Evolutionary conservation across 495 filamentous ascomycete species (phyloP).

Genomic region (Parachaetomium inaequale): DNA sequence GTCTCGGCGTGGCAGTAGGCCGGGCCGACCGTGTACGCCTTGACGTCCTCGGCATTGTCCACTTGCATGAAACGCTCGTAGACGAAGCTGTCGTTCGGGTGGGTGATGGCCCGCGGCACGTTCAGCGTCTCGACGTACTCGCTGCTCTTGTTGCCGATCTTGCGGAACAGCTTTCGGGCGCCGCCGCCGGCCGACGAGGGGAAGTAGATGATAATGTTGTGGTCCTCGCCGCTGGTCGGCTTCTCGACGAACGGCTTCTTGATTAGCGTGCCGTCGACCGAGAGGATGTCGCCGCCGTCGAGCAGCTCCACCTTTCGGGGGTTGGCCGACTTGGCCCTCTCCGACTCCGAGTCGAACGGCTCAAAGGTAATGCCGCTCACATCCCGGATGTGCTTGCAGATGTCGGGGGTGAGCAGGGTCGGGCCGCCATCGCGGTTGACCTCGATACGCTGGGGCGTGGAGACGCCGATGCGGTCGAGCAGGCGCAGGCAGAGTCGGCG

Average conservation of each 20-base stretch:
- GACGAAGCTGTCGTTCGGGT: constrained; percentile 76
- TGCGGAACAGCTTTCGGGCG: constrained; percentile 87
- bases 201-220: constrained; percentile 98
- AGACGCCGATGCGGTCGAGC: constrained; percentile 81
- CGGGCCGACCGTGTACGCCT: constrained; percentile 95
- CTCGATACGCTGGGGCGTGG: constrained; percentile 84
- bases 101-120: constrained; percentile 74
- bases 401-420: constrained; percentile 64
- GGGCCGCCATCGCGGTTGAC: constrained; percentile 94
- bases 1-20: constrained; percentile 96
- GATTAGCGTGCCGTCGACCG: constrained; percentile 77
- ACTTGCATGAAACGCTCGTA: constrained; percentile 97
- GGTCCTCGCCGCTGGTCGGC: constrained; percentile 95
- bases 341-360: constrained; percentile 63
- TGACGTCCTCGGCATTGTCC: constrained; percentile 96
- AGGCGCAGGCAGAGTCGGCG: constrained; percentile 82
- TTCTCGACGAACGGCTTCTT: constrained; percentile 98
- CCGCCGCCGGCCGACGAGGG: constrained; percentile 80
- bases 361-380: constrained; percentile 76
- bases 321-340: constrained; percentile 48
- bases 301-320: constrained; percentile 73
- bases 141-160: constrained; percentile 96
- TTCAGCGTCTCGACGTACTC: constrained; percentile 76
- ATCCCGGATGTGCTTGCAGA: constrained; percentile 72
- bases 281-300: constrained; percentile 81